Base-by-base conservation (phyloP, 306 rosid genomes). In the Fragaria ananassa region DNA sequence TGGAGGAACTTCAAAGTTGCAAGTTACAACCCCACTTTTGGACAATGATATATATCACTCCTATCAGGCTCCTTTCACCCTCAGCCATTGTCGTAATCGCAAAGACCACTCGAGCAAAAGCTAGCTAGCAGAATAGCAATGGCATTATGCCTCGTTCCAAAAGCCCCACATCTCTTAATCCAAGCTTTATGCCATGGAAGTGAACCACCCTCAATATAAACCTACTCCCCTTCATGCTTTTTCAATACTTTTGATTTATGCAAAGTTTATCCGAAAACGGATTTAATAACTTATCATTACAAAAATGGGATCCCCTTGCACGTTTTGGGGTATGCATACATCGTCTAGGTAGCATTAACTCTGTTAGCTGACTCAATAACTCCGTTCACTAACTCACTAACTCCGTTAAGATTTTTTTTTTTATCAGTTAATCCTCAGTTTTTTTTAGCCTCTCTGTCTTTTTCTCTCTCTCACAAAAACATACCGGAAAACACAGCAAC, bases 131-230 rank as follows among this genome's bases (percentile, higher is more conserved):
- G 47, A 76, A 37, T 42, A 18, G 66, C 66, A 18, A 51, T 18
- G 34, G 23, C n/a, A 42, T 15, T 21, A 35, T 41, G 41, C 19
- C 4, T 70, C 37, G 21, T 54, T 67, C 66, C 27, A 68, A 29
- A 31, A 10, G 83, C 47, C 74, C 81, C 86, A 83, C 81, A 54
- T 14, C 44, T 46, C 34, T 15, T n/a, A 17, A 64, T 76, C 86
- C 53, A 46, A 10, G 45, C 63, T 66, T 79, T 75, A 64, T 74
- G 44, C 54, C 27, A 21, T 2, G 83, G 76, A 76, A 64, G n/a
- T 9, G 81, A 72, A 63, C n/a, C 6, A 41, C 10, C 58, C 31
- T 34, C 56, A 10, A 14, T 35, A 51, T 2, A 10, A 39, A 47
- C 45, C 23, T 25, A 35, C 23, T 39, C 41, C 27, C 63, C 11